phyloP scores from a whole-genome alignment of 1,284 basidiomycete species.

The Tilletia horrida region DNA sequence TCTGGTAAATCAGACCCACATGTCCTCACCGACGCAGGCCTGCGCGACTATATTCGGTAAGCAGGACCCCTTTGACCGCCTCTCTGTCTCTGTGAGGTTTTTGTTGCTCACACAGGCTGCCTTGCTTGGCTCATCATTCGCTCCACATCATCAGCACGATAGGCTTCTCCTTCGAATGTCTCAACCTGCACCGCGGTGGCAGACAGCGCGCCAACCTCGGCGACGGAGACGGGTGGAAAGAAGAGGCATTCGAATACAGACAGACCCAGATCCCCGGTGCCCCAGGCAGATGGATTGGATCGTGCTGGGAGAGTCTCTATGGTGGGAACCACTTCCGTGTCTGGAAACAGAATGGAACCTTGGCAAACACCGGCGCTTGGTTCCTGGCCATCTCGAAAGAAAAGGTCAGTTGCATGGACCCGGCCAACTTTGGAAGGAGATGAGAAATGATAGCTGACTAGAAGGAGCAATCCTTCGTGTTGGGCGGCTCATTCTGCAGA shows the following conservation, averaged over 20 bases:
- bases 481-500: constrained; percentile 17
- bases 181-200: constrained; percentile 72
- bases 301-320: constrained; percentile 50
- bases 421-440: no score
- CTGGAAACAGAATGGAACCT: constrained; percentile 56
- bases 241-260: constrained; percentile 54
- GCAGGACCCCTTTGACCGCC: constrained; percentile 36
- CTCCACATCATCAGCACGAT: constrained; percentile 42
- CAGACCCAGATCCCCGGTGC: constrained; percentile 49
- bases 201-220: constrained; percentile 76
- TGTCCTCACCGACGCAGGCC: constrained; percentile 70
- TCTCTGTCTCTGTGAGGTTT: no score
- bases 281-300: constrained; percentile 50
- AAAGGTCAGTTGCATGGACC: constrained; percentile 41
- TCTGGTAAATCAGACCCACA: constrained; percentile 72
- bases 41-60: constrained; percentile 73
- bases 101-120: no score
- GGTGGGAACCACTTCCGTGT: constrained; percentile 55
- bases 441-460: no score
- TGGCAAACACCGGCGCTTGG: constrained; percentile 54
- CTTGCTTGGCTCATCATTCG: constrained; percentile 47
- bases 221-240: constrained; percentile 67
- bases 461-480: not conserved
- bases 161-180: constrained; percentile 74
- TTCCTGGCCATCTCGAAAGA: constrained; percentile 55